Percentiles rank a stretch among this genome's conserved stretches.
Conservation (phyloP, 768 basidiomycete genomes). For the Agrocybe pediades region DNA sequence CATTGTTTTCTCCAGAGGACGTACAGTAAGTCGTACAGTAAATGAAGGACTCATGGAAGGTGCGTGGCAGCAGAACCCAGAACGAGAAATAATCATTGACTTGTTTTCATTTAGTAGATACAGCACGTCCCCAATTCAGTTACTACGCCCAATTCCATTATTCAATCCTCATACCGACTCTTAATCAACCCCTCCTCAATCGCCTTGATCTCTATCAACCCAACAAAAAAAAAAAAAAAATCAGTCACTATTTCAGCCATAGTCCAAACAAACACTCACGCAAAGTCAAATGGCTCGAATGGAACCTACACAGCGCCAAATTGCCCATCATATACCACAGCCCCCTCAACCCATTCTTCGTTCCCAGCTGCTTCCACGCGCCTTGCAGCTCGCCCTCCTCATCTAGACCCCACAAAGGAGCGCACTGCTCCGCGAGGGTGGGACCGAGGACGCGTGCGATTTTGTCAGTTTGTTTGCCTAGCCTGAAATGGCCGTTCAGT, state of each 20-base stretch:
- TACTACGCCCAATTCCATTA: background rate
- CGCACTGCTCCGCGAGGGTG: conserved; percentile 17
- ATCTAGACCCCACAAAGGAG: conserved; percentile 62
- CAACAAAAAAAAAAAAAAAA: background rate
- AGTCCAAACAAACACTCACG: conserved; percentile 44
- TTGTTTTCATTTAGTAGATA: no score
- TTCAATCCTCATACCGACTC: conserved; percentile 9
- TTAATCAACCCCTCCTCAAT: conserved; percentile 42
- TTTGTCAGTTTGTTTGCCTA: conserved; percentile 41
- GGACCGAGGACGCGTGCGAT: conserved; percentile 32
- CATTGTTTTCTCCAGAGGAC: no score
- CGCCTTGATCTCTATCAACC: conserved; percentile 64
- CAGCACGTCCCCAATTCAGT: background rate
- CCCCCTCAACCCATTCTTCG: conserved; percentile 31
- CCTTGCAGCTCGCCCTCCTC: conserved; percentile 64
- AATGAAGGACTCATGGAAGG: no score
- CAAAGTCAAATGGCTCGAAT: conserved; percentile 67
- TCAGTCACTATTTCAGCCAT: background rate
- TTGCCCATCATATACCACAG: conserved; percentile 65
- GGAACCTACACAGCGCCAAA: conserved; percentile 61
- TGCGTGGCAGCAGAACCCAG: no score
- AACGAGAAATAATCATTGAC: no score
- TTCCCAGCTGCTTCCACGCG: conserved; percentile 36
- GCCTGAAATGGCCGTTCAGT: conserved; percentile 29
- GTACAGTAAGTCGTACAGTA: no score